Conservation (phyloP, 768 basidiomycete species). For the Lactarius psammicola region DNA sequence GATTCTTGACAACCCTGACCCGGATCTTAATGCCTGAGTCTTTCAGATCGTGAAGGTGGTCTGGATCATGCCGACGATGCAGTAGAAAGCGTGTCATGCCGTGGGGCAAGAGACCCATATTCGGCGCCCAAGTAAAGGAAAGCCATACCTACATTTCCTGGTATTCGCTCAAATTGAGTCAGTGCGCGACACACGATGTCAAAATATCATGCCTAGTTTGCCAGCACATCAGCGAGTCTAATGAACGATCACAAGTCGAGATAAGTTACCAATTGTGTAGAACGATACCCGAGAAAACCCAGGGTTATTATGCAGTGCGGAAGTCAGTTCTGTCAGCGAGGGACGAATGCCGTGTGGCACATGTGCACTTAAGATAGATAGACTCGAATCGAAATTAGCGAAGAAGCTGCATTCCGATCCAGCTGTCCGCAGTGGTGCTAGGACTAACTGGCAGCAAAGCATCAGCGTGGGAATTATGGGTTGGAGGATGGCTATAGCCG, state of each 20-base stretch:
- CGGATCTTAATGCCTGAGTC: neutral
- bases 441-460: neutral
- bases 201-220: neutral
- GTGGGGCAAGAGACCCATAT: neutral
- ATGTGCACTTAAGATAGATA: conserved; percentile 2
- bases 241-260: neutral
- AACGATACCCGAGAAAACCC: neutral
- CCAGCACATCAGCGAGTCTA: conserved; percentile 1
- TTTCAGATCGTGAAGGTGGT: neutral
- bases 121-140: neutral
- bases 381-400: neutral
- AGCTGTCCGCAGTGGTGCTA: neutral
- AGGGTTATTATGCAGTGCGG: neutral
- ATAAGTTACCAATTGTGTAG: neutral
- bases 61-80: neutral
- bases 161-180: neutral
- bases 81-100: neutral
- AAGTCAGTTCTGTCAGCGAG: neutral
- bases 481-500: neutral
- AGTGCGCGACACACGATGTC: neutral
- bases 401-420: neutral
- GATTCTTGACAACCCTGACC: neutral
- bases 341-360: neutral
- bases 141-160: neutral
- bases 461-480: neutral